Evolutionary conservation across 441 rosid species (phyloP).

Genomic region (Adansonia gregorii): DNA sequence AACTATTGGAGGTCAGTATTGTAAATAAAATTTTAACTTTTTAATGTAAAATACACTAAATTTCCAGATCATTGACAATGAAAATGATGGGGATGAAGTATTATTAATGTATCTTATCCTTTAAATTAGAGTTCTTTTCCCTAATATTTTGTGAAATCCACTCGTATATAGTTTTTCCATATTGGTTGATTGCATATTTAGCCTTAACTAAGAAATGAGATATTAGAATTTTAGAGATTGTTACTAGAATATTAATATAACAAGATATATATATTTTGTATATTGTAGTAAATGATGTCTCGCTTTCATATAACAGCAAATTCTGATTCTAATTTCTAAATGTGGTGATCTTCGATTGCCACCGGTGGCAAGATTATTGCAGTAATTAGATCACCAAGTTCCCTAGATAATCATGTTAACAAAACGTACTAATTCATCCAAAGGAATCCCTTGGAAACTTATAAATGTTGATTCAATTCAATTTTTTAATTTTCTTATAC

Average conservation of each 20-base stretch:
- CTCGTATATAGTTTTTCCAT: not conserved
- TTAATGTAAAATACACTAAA: not conserved
- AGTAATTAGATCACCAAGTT: not conserved
- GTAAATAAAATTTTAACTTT: constrained; percentile 5
- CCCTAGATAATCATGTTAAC: not conserved
- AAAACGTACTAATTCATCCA: not conserved
- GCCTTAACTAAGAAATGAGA: not conserved
- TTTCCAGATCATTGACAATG: not conserved
- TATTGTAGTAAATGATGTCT: not conserved
- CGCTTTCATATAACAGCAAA: not conserved
- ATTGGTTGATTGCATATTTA: constrained; percentile 5
- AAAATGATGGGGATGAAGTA: not conserved
- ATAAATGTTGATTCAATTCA: not conserved
- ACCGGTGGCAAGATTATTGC: not conserved
- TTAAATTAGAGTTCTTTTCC: constrained; percentile 8
- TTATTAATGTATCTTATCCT: constrained; percentile 9
- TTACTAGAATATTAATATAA: not conserved
- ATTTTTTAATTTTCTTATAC: constrained; percentile 4
- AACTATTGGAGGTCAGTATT: not conserved
- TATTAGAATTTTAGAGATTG: constrained; percentile 6
- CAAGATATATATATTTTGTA: not conserved
- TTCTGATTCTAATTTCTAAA: not conserved
- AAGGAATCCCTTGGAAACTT: constrained; percentile 1
- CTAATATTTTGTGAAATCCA: not conserved
- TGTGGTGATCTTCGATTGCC: not conserved